Evolutionary conservation across 1,284 basidiomycete genomes (phyloP).

Genomic region (Cryptococcus amylolentus): DNA sequence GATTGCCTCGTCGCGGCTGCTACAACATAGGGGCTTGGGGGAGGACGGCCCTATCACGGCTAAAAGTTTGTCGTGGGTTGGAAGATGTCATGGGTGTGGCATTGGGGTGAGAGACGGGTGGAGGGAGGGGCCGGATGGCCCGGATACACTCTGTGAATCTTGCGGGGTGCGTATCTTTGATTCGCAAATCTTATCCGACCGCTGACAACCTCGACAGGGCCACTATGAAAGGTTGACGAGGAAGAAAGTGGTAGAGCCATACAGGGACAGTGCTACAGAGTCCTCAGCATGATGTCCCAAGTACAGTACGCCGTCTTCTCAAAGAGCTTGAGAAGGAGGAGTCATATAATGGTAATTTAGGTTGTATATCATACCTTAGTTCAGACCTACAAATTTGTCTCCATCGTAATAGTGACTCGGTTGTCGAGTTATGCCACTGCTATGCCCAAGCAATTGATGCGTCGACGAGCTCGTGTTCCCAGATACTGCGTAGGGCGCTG

Average conservation of each 20-base stretch:
- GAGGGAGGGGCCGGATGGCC: slow-evolving; percentile 36
- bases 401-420: no score
- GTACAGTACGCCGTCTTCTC: no score
- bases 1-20: slow-evolving; percentile 2
- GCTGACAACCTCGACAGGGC: slow-evolving; percentile 5
- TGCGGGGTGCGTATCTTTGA: slow-evolving; percentile 30
- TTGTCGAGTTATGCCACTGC: no score
- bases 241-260: slow-evolving; percentile 7
- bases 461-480: no score
- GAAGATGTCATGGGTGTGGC: slow-evolving; percentile 33
- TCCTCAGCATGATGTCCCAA: no score
- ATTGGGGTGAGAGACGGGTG: slow-evolving; percentile 18
- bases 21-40: background rate
- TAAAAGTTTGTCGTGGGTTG: slow-evolving; percentile 2
- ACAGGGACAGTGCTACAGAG: no score
- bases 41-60: background rate
- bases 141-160: slow-evolving; percentile 30
- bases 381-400: no score
- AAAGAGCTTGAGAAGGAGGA: no score
- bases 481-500: no score
- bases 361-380: no score
- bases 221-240: slow-evolving; percentile 21
- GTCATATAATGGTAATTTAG: no score
- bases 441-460: no score
- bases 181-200: background rate